Base-by-base conservation (phyloP, 129 eudicot species). In the Erigeron canadensis region DNA sequence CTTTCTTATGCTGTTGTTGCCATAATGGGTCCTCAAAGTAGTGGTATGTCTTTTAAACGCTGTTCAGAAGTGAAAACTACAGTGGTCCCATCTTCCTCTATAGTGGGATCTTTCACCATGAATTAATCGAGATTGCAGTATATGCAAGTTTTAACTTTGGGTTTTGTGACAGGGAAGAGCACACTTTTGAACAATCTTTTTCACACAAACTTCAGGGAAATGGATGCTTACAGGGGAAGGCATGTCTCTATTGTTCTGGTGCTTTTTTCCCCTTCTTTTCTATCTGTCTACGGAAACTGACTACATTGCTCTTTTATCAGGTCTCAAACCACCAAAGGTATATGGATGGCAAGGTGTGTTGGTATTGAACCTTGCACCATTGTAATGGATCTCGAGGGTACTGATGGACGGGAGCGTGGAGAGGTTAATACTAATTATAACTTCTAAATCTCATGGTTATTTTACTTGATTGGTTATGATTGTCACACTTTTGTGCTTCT, bases 391-490 rank as follows among this genome's bases (percentile, higher is more conserved):
- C 85, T 95, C 63, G 99, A 94, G 93, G 99, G 99, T 18, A 94
- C 97, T 68, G 99, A 94, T 79, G 99, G 99, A 83, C 89, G 99
- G 82, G 99, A 94, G 80, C 86, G 99, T 42, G 99, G 99, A 82
- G 99, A 94, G 97, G 99, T 86, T 70, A 62, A 16, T 77, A 62
- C 47, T 42, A 63, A 41, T 62, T 44, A 4, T n/a, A 38, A 19
- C 21, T 58, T 46, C 21, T 8, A 54, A 13, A 11, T n/a, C 12
- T 61, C 59, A 13, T 47, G 41, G 34, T 34, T 43, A 8, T 77
- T 17, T 17, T 48, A 28, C 22, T 7, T 57, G 39, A 68, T 40
- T 62, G 38, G 67, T 41, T 59, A n/a, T 53, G 38, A 2, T 4
- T 67, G 37, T 51, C 50, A 38, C 42, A 12, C n/a, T 12, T 13